Evolutionary conservation across 768 basidiomycete genomes (phyloP).

Genomic region (Leucosporidium yakuticum): DNA sequence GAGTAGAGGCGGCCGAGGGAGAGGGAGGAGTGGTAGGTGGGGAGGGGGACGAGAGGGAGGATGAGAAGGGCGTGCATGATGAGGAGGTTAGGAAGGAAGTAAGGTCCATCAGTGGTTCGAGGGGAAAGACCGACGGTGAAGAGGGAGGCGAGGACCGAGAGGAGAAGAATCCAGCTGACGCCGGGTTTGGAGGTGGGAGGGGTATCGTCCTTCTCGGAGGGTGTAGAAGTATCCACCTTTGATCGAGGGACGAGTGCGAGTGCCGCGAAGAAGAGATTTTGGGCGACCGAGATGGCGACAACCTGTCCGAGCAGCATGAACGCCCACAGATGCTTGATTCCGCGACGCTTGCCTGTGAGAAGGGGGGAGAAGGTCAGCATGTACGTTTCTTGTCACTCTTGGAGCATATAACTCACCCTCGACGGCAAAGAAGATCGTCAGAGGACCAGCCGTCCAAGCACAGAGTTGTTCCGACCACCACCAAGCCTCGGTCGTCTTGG

Average conservation of each 20-base stretch:
- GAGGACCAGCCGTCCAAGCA: constrained; percentile 55
- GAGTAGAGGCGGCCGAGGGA: constrained; percentile 18
- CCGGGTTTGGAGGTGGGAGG: constrained; percentile 8
- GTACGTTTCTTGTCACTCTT: not conserved
- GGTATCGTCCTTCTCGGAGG: constrained; percentile 4
- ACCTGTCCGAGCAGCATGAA: constrained; percentile 69
- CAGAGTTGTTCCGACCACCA: constrained; percentile 68
- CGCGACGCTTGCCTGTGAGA: constrained; percentile 41
- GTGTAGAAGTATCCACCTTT: not conserved
- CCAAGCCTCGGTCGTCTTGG: constrained; percentile 53
- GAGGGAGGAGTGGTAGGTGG: constrained; percentile 2
- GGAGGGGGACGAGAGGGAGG: constrained; percentile 48
- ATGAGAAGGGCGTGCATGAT: constrained; percentile 57
- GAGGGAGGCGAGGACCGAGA: constrained; percentile 50
- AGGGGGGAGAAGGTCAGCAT: not conserved
- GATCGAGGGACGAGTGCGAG: constrained; percentile 44
- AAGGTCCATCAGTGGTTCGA: constrained; percentile 43
- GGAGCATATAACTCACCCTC: constrained; percentile 48
- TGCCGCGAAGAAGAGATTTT: constrained; percentile 58
- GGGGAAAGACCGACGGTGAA: constrained; percentile 50
- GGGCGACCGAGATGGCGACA: constrained; percentile 63
- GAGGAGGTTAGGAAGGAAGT: constrained; percentile 58
- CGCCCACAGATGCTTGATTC: constrained; percentile 55
- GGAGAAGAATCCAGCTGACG: constrained; percentile 35
- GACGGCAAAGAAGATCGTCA: constrained; percentile 52